Conservation (phyloP, 2,329 filamentous ascomycete species). For the Chaetomium globosum region DNA sequence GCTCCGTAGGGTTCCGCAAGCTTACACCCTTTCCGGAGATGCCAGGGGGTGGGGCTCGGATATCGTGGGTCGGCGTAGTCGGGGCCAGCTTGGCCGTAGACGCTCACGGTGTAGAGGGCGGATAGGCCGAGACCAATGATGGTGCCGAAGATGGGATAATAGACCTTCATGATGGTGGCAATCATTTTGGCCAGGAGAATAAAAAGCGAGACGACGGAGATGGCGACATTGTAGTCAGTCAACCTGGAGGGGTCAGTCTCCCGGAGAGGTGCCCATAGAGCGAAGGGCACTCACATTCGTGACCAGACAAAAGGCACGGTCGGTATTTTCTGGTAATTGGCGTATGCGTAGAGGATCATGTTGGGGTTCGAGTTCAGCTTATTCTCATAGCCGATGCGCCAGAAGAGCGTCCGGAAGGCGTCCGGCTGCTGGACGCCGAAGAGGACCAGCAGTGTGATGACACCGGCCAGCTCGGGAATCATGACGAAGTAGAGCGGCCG, state of each 20-base stretch:
- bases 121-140: constrained; percentile 60
- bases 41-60: constrained; percentile 69
- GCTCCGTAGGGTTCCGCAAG: constrained; percentile 58
- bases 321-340: constrained; percentile 67
- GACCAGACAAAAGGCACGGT: constrained; percentile 73
- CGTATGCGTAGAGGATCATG: constrained; percentile 71
- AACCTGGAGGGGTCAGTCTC: constrained; percentile 53
- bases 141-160: constrained; percentile 66
- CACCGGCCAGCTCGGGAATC: constrained; percentile 65
- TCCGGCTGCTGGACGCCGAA: constrained; percentile 75
- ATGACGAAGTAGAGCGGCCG: constrained; percentile 65
- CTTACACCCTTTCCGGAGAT: constrained; percentile 69
- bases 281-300: constrained; percentile 57
- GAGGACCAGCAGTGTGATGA: constrained; percentile 67
- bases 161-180: constrained; percentile 70
- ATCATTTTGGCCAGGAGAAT: constrained; percentile 71
- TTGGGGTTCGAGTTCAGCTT: constrained; percentile 74
- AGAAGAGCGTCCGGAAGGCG: constrained; percentile 70
- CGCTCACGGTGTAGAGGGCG: constrained; percentile 65
- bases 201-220: constrained; percentile 76
- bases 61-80: constrained; percentile 69
- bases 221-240: constrained; percentile 75
- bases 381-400: constrained; percentile 70
- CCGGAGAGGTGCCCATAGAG: neutral
- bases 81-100: constrained; percentile 71